Base-by-base conservation (phyloP, 2,329 filamentous ascomycete genomes). In the Zymoseptoria tritici region DNA sequence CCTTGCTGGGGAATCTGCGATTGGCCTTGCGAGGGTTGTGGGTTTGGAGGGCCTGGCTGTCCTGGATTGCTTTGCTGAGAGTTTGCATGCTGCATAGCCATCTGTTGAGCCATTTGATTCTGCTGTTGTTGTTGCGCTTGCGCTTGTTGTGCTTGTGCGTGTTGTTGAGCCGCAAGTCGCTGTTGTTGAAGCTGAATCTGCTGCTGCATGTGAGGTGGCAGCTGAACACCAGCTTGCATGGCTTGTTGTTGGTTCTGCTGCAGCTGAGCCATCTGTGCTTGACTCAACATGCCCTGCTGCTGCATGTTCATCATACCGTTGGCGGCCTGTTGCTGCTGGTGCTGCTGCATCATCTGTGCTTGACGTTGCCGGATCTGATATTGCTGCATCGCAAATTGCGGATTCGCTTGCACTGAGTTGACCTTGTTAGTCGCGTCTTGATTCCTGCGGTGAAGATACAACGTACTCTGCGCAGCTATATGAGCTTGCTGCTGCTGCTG, bases 21-120 rank as follows among this genome's bases (percentile, higher is more conserved):
- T 54, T 73, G 72, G 29, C 68, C 70, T 57, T 72, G 73, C 51
- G 74, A 74, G 51, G 70, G 73, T 58, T 73, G 75, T 50, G 74
- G 74, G 50, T 71, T 73, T 58, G 73, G 75, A 6, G 74, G 73
- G 2, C 73, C 74, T 9, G 73, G 68, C 62, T 79, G 77, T 31
- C 78, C 76, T 56, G 76, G 77, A 59, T 80, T 80, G 61, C 78
- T 80, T 56, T 76, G 74, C 66, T 80, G 78, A 0, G 78, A 80
- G 36, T 75, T 74, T 1, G 72, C 78, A 58, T 80, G 78, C 62
- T 80, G 78, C 78, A 80, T 74, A 5, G 71, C 71, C 61, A 74
- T 64, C 51, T 75, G 73, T 62, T 75, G 73, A 46, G 72, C 69
- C 65, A 74, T 70, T 59, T 77, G 76, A 58, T 75, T 73, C 24